Base-by-base conservation (phyloP, 1,284 basidiomycete species). In the Fomitopsis schrenkii region DNA sequence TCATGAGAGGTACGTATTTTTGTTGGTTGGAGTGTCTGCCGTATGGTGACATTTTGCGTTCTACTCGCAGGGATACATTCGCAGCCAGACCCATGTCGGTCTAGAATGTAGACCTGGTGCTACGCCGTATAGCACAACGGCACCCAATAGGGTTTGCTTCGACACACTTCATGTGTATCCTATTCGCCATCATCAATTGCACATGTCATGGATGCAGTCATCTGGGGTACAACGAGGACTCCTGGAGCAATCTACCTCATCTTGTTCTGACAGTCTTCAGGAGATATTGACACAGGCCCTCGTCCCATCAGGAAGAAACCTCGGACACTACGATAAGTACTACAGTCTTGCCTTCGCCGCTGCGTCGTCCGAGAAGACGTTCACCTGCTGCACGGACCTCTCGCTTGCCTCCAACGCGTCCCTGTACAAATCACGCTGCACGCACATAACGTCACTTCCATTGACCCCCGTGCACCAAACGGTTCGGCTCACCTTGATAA, bases 401-500 rank as follows among this genome's bases (percentile, higher is more conserved):
- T 63, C 58, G 36, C 73, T 69, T n/a, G 68, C 65, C 53, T 78
- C 75, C 15, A 80, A 61, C 3, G 75, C 71, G 26, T 74, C 72
- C 57, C 75, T 70, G 65, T 78, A 79, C 57, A 81, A 55, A 53
- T 77, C 79, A 28, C 74, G 72, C 82, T 82, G 55, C 19, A 9
- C 17, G 55, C 33, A 22, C 44, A 12, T 36, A 30, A 45, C 30
- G 62, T 64, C 57, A 63, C 55, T 36, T 12, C 35, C 22, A 41
- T 14, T 40, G 30, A n/a, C 41, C 33, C 15, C 42, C 17, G 30
- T 52, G 5, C n/a, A 58, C 48, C 38, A 33, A 33, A 19, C 30
- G 40, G 38, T 52, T 17, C n/a, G 17, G 50, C 36, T 30, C 69
- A 76, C 75, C 79, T 87, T 89, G 71, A 90, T 88, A 56, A 86